Evolutionary conservation across 352 stramenopile genomes (phyloP).

Genomic region (Phytophthora fragariae): DNA sequence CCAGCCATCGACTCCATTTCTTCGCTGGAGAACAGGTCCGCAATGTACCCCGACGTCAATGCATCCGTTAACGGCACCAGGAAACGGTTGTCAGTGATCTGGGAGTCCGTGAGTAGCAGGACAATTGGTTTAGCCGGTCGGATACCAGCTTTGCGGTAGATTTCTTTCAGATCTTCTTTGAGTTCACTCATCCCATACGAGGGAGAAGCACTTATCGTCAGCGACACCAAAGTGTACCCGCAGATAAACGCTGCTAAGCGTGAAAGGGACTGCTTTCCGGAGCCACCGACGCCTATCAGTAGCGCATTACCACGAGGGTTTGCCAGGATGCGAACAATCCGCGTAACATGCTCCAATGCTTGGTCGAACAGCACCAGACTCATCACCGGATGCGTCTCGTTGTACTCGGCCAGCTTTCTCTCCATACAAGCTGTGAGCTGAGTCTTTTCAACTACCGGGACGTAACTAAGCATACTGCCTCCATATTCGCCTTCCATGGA

Average conservation of each 20-base stretch:
- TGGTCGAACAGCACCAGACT: conserved; percentile 93
- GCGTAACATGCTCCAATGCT: conserved; percentile 88
- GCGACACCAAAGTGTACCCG: conserved; percentile 69
- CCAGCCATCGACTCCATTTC: conserved; percentile 90
- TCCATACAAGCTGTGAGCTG: conserved; percentile 69
- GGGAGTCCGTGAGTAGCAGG: conserved; percentile 90
- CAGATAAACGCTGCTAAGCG: conserved; percentile 91
- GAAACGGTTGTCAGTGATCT: conserved; percentile 89
- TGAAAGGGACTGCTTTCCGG: conserved; percentile 92
- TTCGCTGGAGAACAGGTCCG: conserved; percentile 87
- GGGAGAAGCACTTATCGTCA: conserved; percentile 64
- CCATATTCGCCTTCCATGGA: conserved; percentile 20
- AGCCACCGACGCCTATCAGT: conserved; percentile 86
- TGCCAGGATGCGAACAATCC: conserved; percentile 88
- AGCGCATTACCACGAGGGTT: conserved; percentile 84
- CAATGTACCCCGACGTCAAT: conserved; percentile 76
- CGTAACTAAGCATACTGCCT: conserved; percentile 46
- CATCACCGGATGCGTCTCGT: conserved; percentile 94
- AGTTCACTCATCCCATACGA: conserved; percentile 83
- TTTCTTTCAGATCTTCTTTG: conserved; percentile 90
- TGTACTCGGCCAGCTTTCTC: conserved; percentile 84
- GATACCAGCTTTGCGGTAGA: conserved; percentile 89
- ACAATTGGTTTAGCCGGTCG: conserved; percentile 88
- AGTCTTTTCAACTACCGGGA: conserved; percentile 57
- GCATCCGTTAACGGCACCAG: conserved; percentile 90